Conservation (phyloP, 192 early-diverging fungal species). For the Gorgonomyces haynaldii region DNA sequence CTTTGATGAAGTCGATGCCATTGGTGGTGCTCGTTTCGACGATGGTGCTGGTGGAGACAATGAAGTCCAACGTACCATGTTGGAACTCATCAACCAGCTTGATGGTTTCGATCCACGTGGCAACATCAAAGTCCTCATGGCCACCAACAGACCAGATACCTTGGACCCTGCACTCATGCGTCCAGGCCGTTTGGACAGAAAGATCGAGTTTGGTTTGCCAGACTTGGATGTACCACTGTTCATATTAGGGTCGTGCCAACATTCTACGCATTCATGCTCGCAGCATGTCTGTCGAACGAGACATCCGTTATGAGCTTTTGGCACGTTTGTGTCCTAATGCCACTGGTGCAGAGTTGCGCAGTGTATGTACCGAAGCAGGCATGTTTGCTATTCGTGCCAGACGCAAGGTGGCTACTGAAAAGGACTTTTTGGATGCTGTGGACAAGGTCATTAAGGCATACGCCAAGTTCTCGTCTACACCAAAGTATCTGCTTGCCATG, state of each 20-base stretch:
- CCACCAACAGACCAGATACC: conserved; percentile 96
- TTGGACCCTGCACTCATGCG: conserved; percentile 94
- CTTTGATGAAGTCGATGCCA: conserved; percentile 99
- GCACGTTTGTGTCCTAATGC: conserved; percentile 97
- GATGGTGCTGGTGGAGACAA: conserved; percentile 99
- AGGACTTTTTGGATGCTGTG: conserved; percentile 98
- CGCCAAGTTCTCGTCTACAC: conserved; percentile 96
- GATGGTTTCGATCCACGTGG: conserved; percentile 99
- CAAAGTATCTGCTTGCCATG: conserved; percentile 62
- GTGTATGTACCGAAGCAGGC: conserved; percentile 98
- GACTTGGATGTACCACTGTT: conserved; percentile 60
- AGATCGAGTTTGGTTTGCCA: conserved; percentile 94
- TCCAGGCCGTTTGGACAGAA: conserved; percentile 95
- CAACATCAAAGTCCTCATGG: conserved; percentile 99
- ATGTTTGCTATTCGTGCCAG: conserved; percentile 99
- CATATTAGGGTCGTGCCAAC: conserved; percentile 75
- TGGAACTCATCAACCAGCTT: conserved; percentile 98
- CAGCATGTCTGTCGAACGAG: conserved; percentile 97
- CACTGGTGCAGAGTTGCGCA: conserved; percentile 95
- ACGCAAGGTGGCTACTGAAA: conserved; percentile 98
- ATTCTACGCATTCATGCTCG: conserved; percentile 98
- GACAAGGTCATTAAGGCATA: conserved; percentile 99
- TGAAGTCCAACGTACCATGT: conserved; percentile 99
- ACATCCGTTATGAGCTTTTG: conserved; percentile 98
- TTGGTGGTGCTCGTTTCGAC: conserved; percentile 94